Percentiles rank a stretch among this genome's conserved stretches.
Evolutionary conservation across 2,329 filamentous ascomycete species (phyloP).

Genomic region (Lachnellula cervina): DNA sequence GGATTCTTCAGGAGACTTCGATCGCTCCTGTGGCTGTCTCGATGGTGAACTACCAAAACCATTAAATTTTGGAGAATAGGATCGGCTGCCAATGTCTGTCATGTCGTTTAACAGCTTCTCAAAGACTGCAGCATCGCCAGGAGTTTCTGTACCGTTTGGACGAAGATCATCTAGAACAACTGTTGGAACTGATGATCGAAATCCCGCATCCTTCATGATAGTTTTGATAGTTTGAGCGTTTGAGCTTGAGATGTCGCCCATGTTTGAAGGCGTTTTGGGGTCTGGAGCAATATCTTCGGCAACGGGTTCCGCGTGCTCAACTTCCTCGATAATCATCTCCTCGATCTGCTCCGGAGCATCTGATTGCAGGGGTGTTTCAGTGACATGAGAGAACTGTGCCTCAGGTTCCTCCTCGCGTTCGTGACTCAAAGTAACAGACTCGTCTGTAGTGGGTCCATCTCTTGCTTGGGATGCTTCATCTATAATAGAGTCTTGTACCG

Average conservation of each 20-base stretch:
- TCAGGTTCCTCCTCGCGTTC: constrained; percentile 15
- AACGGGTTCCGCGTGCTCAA: neutral
- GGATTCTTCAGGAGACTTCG: constrained; percentile 1
- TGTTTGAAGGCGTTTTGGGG: neutral
- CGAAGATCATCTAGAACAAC: constrained; percentile 29
- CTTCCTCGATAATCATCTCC: neutral
- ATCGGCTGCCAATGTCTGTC: constrained; percentile 14
- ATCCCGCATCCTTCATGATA: constrained; percentile 45
- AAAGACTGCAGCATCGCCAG: constrained; percentile 21
- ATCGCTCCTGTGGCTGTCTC: constrained; percentile 6
- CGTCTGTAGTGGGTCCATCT: constrained; percentile 11
- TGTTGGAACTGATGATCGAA: constrained; percentile 41
- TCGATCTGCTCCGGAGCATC: constrained; percentile 11
- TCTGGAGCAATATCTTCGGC: neutral
- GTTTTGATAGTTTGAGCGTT: constrained; percentile 37
- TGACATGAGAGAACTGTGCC: constrained; percentile 25
- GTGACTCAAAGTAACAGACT: constrained; percentile 14
- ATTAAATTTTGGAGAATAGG: constrained; percentile 30
- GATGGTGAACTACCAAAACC: constrained; percentile 29
- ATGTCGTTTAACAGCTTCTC: constrained; percentile 21
- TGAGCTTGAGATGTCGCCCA: constrained; percentile 20
- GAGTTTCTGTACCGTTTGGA: constrained; percentile 24
- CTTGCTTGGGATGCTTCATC: constrained; percentile 11
- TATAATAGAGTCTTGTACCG: constrained; percentile 5
- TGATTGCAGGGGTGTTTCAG: constrained; percentile 24